Evolutionary conservation across 1,284 basidiomycete genomes (phyloP), one percentile per base, ranked within the genome.

Genomic region (Ustilago crameri): DNA sequence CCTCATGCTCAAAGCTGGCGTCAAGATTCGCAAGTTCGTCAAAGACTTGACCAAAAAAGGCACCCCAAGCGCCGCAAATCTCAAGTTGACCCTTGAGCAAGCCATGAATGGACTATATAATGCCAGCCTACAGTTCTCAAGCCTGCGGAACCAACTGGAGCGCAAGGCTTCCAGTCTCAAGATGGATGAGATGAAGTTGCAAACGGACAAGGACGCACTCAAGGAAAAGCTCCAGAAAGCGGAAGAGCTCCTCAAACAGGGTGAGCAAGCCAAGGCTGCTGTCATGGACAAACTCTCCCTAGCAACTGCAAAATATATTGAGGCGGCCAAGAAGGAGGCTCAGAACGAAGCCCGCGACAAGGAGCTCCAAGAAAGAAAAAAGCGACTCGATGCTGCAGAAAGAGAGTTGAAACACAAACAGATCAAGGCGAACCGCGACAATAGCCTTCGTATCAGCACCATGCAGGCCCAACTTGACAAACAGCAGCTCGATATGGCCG

Each of bases 21-120:
- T 32, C 30, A 54, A 56, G 30, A 38, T 68, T 30, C 66, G 54
- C 54, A 55, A 34, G 32, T 48, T 68, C 7, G 15, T 73, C 34
- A 8, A 45, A 3, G 55, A 66, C 30, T 45, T 63, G 26, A 49
- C 62, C 34, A 58, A 55, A 5, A 41, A 46, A 24, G 15, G 15
- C 18, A 20, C 8, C 3, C 18, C 15, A 0, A 18, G 15, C 18
- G 24, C 8, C 3, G 15, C 15, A 0, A 35, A 55, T 7, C 38
- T 51, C 9, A 20, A 43, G 5, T 38, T 50, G 5, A 24, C 55
- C 18, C 49, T 59, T 12, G 9, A 48, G n/a, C 38, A n/a, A 15
- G 50, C 55, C 34, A 43, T 59, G 23, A 51, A 50, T 5, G 34
- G 46, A 5, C 54, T 67, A 17, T 48, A 61, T 3, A 42, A 51